These are phyloP conservation scores for Reticulascus tulasneorum DNA, from an alignment of 2,329 filamentous ascomycete genomes.

Conservation along the genomic window DNA sequence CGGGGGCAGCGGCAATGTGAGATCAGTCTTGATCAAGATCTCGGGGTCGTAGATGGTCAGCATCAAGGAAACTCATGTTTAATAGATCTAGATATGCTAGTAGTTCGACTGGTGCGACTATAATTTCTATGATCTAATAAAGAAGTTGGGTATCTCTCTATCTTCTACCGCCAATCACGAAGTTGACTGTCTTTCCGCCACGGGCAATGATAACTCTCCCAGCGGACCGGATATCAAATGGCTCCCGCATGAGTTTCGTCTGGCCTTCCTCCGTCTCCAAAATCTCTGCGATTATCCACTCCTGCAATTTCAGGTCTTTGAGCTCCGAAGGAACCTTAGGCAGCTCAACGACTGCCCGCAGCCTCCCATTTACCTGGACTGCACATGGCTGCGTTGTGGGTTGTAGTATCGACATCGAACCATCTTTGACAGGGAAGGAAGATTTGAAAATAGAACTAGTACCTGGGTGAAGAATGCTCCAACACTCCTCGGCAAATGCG, in stretches of 20 bases:
- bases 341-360: slow-evolving; percentile 65
- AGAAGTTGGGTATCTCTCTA: slow-evolving; percentile 10
- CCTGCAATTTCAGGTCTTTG: slow-evolving; percentile 40
- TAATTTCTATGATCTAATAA: slow-evolving; percentile 3
- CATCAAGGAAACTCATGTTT: too few species aligned
- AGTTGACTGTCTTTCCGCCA: slow-evolving; percentile 68
- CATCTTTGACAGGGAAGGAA: slow-evolving; percentile 59
- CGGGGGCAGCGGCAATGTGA: slow-evolving; percentile 43
- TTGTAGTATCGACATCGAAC: slow-evolving; percentile 45
- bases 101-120: background rate
- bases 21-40: slow-evolving; percentile 39
- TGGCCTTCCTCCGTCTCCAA: slow-evolving; percentile 57
- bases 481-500: slow-evolving; percentile 77
- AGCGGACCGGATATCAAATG: slow-evolving; percentile 45
- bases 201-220: slow-evolving; percentile 64
- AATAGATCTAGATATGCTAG: background rate
- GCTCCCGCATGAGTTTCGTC: slow-evolving; percentile 46
- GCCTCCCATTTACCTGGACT: slow-evolving; percentile 77
- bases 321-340: slow-evolving; percentile 43
- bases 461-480: slow-evolving; percentile 52
- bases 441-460: slow-evolving; percentile 35
- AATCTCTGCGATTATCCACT: slow-evolving; percentile 61
- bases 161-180: slow-evolving; percentile 46
- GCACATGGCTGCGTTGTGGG: slow-evolving; percentile 53
- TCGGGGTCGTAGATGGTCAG: too few species aligned